A percentile compares a stretch with the other conserved stretches of the same genome.
Conservation (phyloP, 805 yeast genomes). For the Isabelozyma heimii region DNA sequence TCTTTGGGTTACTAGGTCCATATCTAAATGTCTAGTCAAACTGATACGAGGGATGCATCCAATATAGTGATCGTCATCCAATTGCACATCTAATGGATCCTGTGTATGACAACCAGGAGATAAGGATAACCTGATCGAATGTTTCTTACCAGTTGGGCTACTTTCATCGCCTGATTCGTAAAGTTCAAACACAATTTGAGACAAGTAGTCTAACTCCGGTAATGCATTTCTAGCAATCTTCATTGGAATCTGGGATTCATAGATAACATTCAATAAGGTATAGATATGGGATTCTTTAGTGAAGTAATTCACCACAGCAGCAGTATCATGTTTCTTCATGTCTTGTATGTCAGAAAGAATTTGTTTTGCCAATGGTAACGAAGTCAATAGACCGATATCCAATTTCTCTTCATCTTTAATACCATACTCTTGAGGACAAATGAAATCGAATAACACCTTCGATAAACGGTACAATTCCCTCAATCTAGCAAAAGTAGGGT, state of each 20-base stretch:
- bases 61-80: slow-evolving; percentile 94
- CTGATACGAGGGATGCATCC: slow-evolving; percentile 91
- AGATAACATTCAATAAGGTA: slow-evolving; percentile 84
- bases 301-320: slow-evolving; percentile 86
- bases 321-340: slow-evolving; percentile 74
- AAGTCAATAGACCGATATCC: slow-evolving; percentile 92
- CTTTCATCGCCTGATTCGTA: slow-evolving; percentile 74
- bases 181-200: slow-evolving; percentile 91
- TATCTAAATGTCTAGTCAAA: slow-evolving; percentile 88
- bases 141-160: slow-evolving; percentile 68
- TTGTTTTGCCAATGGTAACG: slow-evolving; percentile 89
- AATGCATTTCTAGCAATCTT: slow-evolving; percentile 91
- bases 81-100: slow-evolving; percentile 94
- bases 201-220: slow-evolving; percentile 92
- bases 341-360: slow-evolving; percentile 75
- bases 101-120: slow-evolving; percentile 99
- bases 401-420: slow-evolving; percentile 92
- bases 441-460: slow-evolving; percentile 91
- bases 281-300: slow-evolving; percentile 97
- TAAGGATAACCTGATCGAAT: slow-evolving; percentile 84
- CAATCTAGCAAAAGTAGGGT: slow-evolving; percentile 71
- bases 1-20: slow-evolving; percentile 81
- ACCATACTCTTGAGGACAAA: slow-evolving; percentile 98
- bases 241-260: slow-evolving; percentile 93
- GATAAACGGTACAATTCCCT: slow-evolving; percentile 88